A percentile compares a stretch with the other conserved stretches of the same genome.
These are phyloP conservation scores for Exophiala mesophila DNA, from an alignment of 2,329 filamentous ascomycete genomes.

Conservation along the genomic window DNA sequence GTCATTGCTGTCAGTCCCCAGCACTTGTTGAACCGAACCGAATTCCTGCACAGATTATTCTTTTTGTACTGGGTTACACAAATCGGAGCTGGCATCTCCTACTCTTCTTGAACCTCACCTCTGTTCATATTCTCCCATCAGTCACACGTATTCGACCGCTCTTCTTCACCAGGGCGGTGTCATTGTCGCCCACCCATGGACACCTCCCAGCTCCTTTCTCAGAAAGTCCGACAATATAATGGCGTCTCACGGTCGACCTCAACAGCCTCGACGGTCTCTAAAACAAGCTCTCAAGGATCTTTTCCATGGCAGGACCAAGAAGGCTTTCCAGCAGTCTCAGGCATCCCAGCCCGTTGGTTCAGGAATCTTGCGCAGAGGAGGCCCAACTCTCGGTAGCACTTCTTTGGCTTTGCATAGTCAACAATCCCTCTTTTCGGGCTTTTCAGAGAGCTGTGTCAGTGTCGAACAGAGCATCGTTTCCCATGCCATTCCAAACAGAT, in stretches of 20 bases:
- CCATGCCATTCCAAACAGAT: background rate
- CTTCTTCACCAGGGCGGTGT: too few relatives aligned
- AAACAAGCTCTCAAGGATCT: constrained; percentile 25
- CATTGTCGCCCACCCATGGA: too few relatives aligned
- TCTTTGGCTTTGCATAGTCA: background rate
- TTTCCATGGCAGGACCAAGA: constrained; percentile 17
- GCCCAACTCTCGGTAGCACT: constrained; percentile 5
- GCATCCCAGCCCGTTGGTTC: constrained; percentile 17
- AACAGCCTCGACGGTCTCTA: constrained; percentile 18
- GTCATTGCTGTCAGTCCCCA: too few relatives aligned
- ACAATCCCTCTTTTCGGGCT: constrained; percentile 7
- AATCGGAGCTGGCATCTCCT: too few relatives aligned
- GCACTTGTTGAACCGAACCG: too few relatives aligned
- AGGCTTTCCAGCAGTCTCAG: constrained; percentile 8
- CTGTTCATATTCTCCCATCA: background rate
- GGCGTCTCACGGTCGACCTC: constrained; percentile 14
- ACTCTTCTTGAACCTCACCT: too few relatives aligned
- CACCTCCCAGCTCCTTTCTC: too few relatives aligned
- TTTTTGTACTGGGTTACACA: too few relatives aligned
- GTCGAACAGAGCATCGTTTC: background rate
- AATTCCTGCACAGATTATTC: too few relatives aligned
- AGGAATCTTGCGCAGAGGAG: constrained; percentile 20
- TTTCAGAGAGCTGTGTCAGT: background rate
- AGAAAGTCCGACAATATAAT: too few relatives aligned
- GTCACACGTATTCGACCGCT: too few relatives aligned